Base-by-base conservation (phyloP, 2,329 filamentous ascomycete genomes). In the Bipolaris victoriae region DNA sequence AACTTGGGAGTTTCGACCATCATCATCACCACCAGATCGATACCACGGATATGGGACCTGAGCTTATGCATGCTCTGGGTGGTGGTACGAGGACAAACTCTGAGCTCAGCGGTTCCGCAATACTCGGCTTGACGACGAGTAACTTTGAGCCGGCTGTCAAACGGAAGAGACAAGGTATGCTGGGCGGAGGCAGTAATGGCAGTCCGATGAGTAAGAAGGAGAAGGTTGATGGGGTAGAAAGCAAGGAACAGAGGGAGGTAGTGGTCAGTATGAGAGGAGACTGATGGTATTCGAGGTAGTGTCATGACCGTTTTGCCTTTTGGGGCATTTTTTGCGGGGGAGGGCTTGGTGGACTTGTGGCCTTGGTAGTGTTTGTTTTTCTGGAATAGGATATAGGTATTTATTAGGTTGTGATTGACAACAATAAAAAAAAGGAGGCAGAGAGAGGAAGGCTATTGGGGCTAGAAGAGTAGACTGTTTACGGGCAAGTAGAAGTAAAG, bases 121-220 rank as follows among this genome's bases (percentile, higher is more conserved):
- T 52, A 16, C 48, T 61, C n/a, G 52, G 51, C 9, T 35, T 55
- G 0, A 43, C 41, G 9, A 44, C 55, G 9, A 54, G 39, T 11
- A 65, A 64, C 5, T 63, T 63, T 26, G 67, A 70, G 22, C 56
- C 59, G 1, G 43, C 52, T 4, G 40, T n/a, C 3, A 75, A 75
- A 56, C 66, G 73, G 44, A 75, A 73, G 61, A 67, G 73, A 29
- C 57, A 62, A 37, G 67, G 52, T 24, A 68, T 66, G 2, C 11
- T 71, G 29, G 64, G 65, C 7, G 58, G 46, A 5, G 65, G 65
- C n/a, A 49, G 63, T 35, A 60, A 52, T 13, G 52, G 47, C 26
- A 72, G 66, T 39, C 68, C 68, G 13, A 35, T 61, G 45, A 59
- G 56, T 16, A 74, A 74, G 62, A 71, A 65, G 54, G 66, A 68